Conservation (phyloP, 371 early-diverging fungal species). For the Polyrhizophydium stewartii region DNA sequence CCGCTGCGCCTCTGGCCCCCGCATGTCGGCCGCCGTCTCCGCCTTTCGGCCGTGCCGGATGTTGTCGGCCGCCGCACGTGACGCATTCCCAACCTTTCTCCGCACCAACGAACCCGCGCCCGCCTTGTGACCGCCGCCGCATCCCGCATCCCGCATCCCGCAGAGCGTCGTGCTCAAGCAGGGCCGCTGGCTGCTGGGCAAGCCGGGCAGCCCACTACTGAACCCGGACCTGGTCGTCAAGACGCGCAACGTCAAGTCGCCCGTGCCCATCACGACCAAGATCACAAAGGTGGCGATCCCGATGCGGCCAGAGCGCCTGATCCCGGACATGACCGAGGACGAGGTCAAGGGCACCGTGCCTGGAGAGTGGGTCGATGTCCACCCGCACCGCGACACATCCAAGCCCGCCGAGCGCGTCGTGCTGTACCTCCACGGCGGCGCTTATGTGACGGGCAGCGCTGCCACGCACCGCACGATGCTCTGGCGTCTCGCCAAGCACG, state of each 20-base stretch:
- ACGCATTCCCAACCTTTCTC: no score
- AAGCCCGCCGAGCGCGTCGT: constrained; percentile 20
- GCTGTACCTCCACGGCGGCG: constrained; percentile 66
- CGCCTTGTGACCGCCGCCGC: no score
- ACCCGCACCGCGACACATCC: neutral
- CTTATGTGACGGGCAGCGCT: constrained; percentile 17
- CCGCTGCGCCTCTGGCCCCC: no score
- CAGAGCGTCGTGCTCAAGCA: no score
- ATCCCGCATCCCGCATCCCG: no score
- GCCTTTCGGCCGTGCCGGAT: no score
- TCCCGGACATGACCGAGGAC: constrained; percentile 6
- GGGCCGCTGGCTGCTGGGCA: no score
- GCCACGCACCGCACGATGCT: constrained; percentile 35
- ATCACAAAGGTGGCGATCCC: constrained; percentile 8
- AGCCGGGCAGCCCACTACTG: no score
- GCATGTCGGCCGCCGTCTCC: no score
- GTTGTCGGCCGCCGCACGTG: no score
- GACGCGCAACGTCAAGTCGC: neutral
- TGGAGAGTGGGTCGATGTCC: constrained; percentile 24
- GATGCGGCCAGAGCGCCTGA: neutral
- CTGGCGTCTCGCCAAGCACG: constrained; percentile 31
- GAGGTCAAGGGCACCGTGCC: constrained; percentile 15
- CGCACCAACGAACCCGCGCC: no score
- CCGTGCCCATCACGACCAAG: neutral
- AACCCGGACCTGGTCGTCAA: no score